Base-by-base conservation (phyloP, 805 yeast genomes). In the Tetrapisispora pingtungensis region DNA sequence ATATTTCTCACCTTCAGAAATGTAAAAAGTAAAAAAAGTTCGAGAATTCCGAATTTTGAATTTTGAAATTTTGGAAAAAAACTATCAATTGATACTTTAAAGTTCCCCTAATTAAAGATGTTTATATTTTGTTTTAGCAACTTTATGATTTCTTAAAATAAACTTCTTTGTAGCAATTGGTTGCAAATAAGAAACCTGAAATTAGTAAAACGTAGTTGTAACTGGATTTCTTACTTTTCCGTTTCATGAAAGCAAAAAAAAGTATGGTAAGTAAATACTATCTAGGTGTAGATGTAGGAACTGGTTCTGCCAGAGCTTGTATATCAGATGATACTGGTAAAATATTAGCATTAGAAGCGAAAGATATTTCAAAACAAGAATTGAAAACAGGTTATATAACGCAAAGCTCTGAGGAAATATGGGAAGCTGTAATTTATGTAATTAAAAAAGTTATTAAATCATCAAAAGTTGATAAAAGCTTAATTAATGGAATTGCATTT, bases 231-330 rank as follows among this genome's bases (percentile, higher is more conserved):
- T n/a, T n/a, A n/a, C n/a, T n/a, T n/a, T n/a, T n/a, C n/a, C n/a
- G n/a, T n/a, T n/a, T n/a, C n/a, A n/a, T n/a, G n/a, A n/a, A 12
- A 30, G 15, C 6, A 30, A 12, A 13, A 30, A 13, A 30, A 30
- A 12, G 6, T 18, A 22, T 22, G 7, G 8, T 22, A 15, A 40
- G 32, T 35, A 24, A 58, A 20, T 68, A 65, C 62, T 85, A 79
- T 57, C 75, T 86, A 44, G 96, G 96, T 43, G 88, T 86, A 7
- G 96, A 86, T 59, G 94, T 93, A 22, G 98, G 98, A n/a, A 89
- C 97, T 0, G 98, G 97, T 14, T 84, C 95, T 2, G 97, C 96
- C 6, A 73, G 98, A 51, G 97, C 97, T 5, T 90, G 96, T 56
- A 70, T 93, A 14, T 85, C 90, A 50, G 93, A 89, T 62, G 75